phyloP scores from a whole-genome alignment of 2,329 filamentous ascomycete genomes.

The Nemania bipapillata region DNA sequence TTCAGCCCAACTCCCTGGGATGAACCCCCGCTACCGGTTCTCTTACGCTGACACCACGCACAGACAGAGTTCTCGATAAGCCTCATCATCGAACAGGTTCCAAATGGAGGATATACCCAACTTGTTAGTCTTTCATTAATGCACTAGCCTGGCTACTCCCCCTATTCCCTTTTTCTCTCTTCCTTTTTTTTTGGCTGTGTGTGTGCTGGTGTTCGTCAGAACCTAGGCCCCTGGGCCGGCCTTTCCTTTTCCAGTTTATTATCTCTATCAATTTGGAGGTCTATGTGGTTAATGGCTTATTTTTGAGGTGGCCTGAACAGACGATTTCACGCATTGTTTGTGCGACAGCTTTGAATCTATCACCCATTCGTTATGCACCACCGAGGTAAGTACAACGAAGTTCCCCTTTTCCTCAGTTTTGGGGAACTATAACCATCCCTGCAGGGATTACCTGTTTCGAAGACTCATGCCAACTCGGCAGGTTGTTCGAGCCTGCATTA shows the following conservation, averaged over 20 bases:
- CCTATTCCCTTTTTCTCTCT: background rate
- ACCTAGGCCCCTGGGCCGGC: background rate
- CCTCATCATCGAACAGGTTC: conserved; percentile 82
- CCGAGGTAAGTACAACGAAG: conserved; percentile 63
- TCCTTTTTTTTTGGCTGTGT: no score
- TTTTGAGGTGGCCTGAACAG: background rate
- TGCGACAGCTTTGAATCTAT: conserved; percentile 93
- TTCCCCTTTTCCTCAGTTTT: background rate
- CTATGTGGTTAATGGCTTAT: background rate
- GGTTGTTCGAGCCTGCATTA: background rate
- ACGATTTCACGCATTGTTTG: conserved; percentile 90
- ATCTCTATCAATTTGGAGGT: background rate
- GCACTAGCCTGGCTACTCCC: background rate
- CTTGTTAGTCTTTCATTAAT: conserved; percentile 59
- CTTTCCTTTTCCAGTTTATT: background rate
- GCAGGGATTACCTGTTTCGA: no score
- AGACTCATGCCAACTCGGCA: background rate
- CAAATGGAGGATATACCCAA: conserved; percentile 93
- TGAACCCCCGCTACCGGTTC: background rate
- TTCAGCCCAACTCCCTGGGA: background rate
- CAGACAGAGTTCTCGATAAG: conserved; percentile 74
- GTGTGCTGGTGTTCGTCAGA: no score
- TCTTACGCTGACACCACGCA: background rate
- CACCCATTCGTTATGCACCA: conserved; percentile 91
- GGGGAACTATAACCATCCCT: background rate